Evolutionary conservation across 768 basidiomycete species (phyloP).

Genomic region (Leucosporidium yakuticum): DNA sequence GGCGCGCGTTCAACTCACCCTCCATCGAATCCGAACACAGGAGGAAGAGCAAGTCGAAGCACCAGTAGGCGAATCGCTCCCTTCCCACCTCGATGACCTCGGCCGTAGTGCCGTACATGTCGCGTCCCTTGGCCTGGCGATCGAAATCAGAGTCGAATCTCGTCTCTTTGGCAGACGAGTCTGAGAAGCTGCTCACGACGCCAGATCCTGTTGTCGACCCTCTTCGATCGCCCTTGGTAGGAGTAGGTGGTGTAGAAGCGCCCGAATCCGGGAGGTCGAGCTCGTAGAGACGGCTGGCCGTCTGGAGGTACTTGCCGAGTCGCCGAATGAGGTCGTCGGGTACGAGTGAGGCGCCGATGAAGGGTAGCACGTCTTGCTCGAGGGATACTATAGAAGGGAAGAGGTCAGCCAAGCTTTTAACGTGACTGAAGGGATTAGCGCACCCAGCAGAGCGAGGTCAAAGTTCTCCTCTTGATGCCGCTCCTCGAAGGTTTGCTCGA

Average conservation of each 20-base stretch:
- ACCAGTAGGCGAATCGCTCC: constrained; percentile 89
- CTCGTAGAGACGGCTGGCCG: constrained; percentile 63
- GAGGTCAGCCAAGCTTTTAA: background rate
- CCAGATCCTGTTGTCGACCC: background rate
- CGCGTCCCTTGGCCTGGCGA: constrained; percentile 6
- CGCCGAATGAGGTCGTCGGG: constrained; percentile 65
- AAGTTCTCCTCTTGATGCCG: constrained; percentile 79
- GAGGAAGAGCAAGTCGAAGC: constrained; percentile 76
- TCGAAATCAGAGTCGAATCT: constrained; percentile 32
- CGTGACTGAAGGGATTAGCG: background rate
- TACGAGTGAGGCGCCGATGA: constrained; percentile 61
- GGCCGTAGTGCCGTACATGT: constrained; percentile 26
- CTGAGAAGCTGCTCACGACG: background rate
- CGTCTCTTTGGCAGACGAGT: constrained; percentile 3
- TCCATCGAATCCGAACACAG: constrained; percentile 61
- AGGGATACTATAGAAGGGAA: constrained; percentile 45
- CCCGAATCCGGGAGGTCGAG: constrained; percentile 19
- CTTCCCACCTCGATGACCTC: constrained; percentile 48
- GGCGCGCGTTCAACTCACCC: background rate
- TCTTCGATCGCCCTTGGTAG: background rate
- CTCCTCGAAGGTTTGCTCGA: constrained; percentile 47
- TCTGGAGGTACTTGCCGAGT: constrained; percentile 64
- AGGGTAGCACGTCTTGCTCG: constrained; percentile 72
- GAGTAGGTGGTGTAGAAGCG: background rate
- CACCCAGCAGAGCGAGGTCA: constrained; percentile 68